Conservation (phyloP, 1,284 basidiomycete species). For the Ustilago tritici region DNA sequence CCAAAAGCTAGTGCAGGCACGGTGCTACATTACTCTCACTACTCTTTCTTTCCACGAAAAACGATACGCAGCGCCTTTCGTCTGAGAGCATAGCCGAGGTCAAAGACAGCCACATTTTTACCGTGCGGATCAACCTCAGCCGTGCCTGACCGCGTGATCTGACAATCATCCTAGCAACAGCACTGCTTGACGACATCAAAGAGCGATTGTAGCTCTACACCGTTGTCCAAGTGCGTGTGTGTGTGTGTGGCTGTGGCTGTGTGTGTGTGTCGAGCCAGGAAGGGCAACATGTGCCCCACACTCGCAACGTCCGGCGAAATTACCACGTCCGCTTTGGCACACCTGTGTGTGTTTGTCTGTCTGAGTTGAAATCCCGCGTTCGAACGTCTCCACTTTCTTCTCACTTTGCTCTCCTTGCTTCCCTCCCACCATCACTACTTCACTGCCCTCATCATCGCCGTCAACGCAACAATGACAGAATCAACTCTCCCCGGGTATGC, state of each 20-base stretch:
- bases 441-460: not conserved
- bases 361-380: not conserved
- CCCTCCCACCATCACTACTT: conserved; percentile 8
- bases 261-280: not conserved
- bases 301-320: not conserved
- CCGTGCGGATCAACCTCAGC: not conserved
- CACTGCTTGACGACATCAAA: not conserved
- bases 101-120: not conserved
- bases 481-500: conserved; percentile 29
- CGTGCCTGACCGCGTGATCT: conserved; percentile 2
- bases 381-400: not conserved
- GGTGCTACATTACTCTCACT: too few relatives aligned
- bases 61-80: not conserved
- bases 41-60: not conserved
- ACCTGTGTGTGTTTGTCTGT: too few relatives aligned
- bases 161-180: not conserved
- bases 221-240: too few relatives aligned
- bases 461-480: conserved; percentile 19
- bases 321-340: not conserved
- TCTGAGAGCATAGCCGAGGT: not conserved
- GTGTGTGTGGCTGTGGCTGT: not conserved
- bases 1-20: too few relatives aligned
- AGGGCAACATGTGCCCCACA: not conserved
- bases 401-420: conserved; percentile 4
- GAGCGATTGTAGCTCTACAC: too few relatives aligned